phyloP scores from a whole-genome alignment of 345 rosid genomes.

The Hevea brasiliensis region DNA sequence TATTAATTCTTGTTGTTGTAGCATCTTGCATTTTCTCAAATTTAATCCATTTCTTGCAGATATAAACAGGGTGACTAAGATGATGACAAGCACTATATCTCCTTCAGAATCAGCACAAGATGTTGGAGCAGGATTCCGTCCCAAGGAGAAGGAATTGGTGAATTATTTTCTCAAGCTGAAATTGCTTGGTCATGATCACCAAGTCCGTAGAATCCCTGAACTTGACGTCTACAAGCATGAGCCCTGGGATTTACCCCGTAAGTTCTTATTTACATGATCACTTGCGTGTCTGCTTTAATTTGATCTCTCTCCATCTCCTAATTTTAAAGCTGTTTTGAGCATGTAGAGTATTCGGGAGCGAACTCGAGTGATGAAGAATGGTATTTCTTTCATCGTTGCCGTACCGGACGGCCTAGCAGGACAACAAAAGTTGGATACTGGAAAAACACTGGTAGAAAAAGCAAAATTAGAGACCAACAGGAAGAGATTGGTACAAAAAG shows the following conservation, averaged over 20 bases:
- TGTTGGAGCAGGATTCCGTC: not conserved
- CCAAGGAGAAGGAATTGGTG: not conserved
- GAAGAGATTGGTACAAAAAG: not conserved
- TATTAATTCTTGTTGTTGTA: not conserved
- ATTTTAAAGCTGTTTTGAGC: too few species aligned
- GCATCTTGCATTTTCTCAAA: too few species aligned
- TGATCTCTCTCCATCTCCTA: too few species aligned
- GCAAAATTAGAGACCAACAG: not conserved
- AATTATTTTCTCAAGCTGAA: not conserved
- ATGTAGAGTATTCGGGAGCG: not conserved
- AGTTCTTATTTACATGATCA: not conserved
- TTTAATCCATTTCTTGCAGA: not conserved
- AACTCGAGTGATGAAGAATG: not conserved
- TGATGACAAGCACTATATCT: not conserved
- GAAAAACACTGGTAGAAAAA: not conserved
- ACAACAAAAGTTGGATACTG: conserved; percentile 1
- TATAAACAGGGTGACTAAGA: not conserved
- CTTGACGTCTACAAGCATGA: not conserved
- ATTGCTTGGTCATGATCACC: not conserved
- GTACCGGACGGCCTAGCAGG: not conserved
- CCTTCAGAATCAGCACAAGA: too few species aligned
- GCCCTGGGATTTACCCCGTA: conserved; percentile 2
- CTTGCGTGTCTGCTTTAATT: too few species aligned
- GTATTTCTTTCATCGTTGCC: not conserved
- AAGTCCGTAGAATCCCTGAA: not conserved